phyloP scores from a whole-genome alignment of 2,329 filamentous ascomycete species.

The Botryotinia narcissicola region DNA sequence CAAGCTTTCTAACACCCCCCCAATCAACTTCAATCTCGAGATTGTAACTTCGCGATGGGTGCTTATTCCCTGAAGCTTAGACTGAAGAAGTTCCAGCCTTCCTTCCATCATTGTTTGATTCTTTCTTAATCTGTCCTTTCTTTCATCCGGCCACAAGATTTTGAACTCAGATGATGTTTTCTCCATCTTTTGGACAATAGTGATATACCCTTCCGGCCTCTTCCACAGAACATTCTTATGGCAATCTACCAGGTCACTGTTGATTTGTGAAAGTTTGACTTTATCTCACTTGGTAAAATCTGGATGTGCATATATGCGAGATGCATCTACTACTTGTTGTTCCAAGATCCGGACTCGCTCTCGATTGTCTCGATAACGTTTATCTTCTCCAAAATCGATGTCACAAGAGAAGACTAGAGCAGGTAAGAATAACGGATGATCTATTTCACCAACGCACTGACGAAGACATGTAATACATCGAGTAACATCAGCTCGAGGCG shows the following conservation, averaged over 20 bases:
- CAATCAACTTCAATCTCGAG: conserved; percentile 18
- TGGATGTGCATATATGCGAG: accelerated
- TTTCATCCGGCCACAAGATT: background rate
- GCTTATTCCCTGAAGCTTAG: background rate
- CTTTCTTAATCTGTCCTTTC: background rate
- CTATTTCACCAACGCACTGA: background rate
- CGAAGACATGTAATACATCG: background rate
- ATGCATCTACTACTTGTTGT: background rate
- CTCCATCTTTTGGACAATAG: background rate
- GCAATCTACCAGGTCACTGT: background rate
- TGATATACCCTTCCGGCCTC: background rate
- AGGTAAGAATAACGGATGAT: background rate
- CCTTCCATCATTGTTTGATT: background rate
- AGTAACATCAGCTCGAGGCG: background rate
- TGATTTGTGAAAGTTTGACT: background rate
- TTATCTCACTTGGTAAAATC: background rate
- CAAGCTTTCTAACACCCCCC: conserved; percentile 7
- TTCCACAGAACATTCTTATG: background rate
- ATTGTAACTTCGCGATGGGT: conserved; percentile 17
- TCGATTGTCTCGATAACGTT: background rate
- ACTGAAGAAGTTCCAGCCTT: background rate
- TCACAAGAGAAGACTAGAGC: background rate
- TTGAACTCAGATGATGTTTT: accelerated
- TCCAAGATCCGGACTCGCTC: background rate
- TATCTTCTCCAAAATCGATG: background rate